Evolutionary conservation across 2,329 filamentous ascomycete genomes (phyloP), one percentile per base, ranked within the genome.

Genomic region (Pseudogymnoascus sp.): DNA sequence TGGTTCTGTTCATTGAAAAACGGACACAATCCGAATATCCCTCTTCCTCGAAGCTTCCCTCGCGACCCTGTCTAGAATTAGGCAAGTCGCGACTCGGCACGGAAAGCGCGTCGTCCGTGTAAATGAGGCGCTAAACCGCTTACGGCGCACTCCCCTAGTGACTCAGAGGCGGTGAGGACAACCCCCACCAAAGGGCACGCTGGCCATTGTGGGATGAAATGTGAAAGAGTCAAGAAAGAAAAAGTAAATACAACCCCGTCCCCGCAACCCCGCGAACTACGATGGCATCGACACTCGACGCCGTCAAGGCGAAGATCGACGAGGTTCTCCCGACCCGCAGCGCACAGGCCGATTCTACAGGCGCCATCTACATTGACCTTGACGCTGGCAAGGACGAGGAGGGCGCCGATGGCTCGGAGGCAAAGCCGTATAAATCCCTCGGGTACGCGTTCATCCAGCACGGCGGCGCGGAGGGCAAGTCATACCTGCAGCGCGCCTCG

Each of bases 351-450:
- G 61, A 41, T 26, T 43, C 71, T 45, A 78, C 77, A 52, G 72
- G 75, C 14, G 78, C 75, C 62, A 81, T 89, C 74, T 91, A 92
- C 78, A 82, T 96, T 72, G 91, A 96, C 79, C 89, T 91, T 72
- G 89, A 91, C 69, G 81, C 81, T 68, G 92, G 92, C 70, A 78
- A 82, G 69, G 92, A 94, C 77, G 85, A 89, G 63, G 73, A 83
- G 68, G 73, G 81, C 64, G 83, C 85, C 67, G 79, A 83, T 68
- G 91, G 91, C 72, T 83, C 86, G 67, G 84, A 92, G 74, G 77
- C 81, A 65, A 83, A 86, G 68, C 91, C 92, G 59, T 96, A 87
- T 84, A 93, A 95, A 80, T 86, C 88, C 41, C 83, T 96, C 43
- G 80, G 88, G 67, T 86, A 86, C 72, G 92, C 91, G 66, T 89